A percentile compares a stretch with the other conserved stretches of the same genome.
Conservation (phyloP, 2,329 filamentous ascomycete species). For the Cordyceps tenuipes region DNA sequence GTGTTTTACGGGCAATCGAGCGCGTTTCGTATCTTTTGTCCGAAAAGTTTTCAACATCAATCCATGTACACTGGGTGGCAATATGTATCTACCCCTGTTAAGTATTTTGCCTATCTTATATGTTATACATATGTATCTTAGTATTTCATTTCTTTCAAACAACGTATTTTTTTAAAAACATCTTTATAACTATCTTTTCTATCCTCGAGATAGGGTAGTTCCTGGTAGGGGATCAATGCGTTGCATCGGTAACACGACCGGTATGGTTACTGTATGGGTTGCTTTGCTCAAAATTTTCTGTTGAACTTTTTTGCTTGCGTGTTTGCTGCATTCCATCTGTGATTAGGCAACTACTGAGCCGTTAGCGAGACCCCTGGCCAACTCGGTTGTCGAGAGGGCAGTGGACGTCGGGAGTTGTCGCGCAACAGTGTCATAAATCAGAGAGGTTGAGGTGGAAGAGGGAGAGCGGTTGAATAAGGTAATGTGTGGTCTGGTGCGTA, state of each 20-base stretch:
- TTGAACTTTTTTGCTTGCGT: neutral
- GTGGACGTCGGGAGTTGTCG: neutral
- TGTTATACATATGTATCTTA: too few species aligned
- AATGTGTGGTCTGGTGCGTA: slow-evolving; percentile 18
- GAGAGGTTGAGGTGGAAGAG: neutral
- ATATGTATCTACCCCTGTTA: too few species aligned
- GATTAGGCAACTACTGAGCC: neutral
- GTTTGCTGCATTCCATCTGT: neutral
- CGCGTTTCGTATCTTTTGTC: neutral
- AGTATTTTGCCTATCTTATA: too few species aligned
- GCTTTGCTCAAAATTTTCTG: too few species aligned
- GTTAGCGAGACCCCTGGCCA: neutral
- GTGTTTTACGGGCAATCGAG: neutral
- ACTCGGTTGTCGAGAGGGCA: neutral
- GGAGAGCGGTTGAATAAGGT: neutral
- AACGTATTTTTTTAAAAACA: too few species aligned
- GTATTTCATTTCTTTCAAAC: too few species aligned
- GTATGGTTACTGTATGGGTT: too few species aligned
- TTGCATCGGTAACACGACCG: too few species aligned
- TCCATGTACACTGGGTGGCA: neutral
- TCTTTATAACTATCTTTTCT: too few species aligned
- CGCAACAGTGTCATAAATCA: neutral
- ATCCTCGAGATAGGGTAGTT: too few species aligned
- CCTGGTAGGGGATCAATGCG: too few species aligned
- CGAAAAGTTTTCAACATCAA: neutral